Conservation (phyloP, 1,139 yeast genomes). For the Trichomonascaceae sp. region DNA sequence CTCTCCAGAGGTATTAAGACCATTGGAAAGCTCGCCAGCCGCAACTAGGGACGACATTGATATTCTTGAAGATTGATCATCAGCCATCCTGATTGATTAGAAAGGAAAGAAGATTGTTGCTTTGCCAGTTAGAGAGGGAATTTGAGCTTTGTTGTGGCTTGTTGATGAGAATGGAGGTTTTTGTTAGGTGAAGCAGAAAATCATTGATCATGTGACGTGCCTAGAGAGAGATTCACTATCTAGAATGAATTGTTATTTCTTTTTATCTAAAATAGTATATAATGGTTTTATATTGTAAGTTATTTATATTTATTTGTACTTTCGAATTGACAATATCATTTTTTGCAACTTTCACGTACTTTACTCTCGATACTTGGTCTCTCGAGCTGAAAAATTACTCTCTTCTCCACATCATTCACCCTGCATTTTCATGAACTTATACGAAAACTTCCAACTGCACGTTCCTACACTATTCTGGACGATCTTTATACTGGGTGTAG, state of each 20-base stretch:
- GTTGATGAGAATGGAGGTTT: background rate
- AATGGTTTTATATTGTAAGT: no score
- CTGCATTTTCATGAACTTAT: background rate
- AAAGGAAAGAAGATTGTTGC: background rate
- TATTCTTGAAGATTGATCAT: background rate
- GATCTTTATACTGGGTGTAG: background rate
- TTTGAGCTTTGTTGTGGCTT: background rate
- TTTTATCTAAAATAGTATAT: background rate
- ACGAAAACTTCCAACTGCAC: background rate
- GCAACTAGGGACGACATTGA: background rate
- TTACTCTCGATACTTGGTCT: background rate
- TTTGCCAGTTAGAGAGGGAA: background rate
- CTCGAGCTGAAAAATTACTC: background rate
- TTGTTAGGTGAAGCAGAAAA: background rate
- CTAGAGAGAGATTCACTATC: background rate
- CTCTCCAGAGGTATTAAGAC: background rate
- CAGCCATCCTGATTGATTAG: background rate
- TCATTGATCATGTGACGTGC: background rate
- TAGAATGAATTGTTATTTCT: background rate
- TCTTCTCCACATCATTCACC: background rate
- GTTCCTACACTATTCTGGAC: background rate
- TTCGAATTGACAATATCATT: background rate
- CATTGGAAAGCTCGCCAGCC: background rate
- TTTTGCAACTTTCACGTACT: background rate
- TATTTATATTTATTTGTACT: background rate